Evolutionary conservation across 202 grass and related monocot species (phyloP), one percentile per base, ranked within the genome.

Genomic region (Brachypodium distachyon): DNA sequence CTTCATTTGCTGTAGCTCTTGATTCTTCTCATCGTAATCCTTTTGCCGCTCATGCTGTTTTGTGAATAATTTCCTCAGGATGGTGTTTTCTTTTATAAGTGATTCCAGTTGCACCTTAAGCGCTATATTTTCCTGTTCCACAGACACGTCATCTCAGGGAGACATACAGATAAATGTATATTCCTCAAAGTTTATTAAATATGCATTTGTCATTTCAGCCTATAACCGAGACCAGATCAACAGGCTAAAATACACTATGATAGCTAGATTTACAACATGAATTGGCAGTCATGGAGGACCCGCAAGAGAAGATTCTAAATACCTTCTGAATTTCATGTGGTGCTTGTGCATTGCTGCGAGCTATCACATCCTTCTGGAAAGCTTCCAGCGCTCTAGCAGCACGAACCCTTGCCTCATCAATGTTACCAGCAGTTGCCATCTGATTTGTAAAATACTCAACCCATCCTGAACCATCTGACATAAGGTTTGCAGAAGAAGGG

Each of bases 21-120:
- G 77, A 51, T 16, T 77, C 59, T 73, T 75, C 52, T 60, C 77
- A n/a, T 82, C 66, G 40, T 85, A 80, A n/a, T 82, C 87, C 31
- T 89, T 89, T 40, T 89, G 87, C 5, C 64, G 77, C 10, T 85
- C 87, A 67, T 78, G 82, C 57, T 89, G 87, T 18, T 85, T 78
- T 12, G 77, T 50, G 6, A 89, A 77, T 33, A 82, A 82, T 77
- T 77, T 62, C 42, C 78, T 89, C 40, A 89, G 77, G 71, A 89
- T 61, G 76, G 38, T 4, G 4, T 85, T 89, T 60, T 89, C 82
- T 22, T 43, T 63, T 77, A 73, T 72, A 31, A 89, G 37, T 1
- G 18, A 77, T 67, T 85, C 87, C 16, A 85, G 22, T 28, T 82
- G 87, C 58, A 66, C 82, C 65, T 78, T 85, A 16, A 89, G 65